Evolutionary conservation across 1,139 yeast species (phyloP).

Genomic region (Candida frijolesensis): DNA sequence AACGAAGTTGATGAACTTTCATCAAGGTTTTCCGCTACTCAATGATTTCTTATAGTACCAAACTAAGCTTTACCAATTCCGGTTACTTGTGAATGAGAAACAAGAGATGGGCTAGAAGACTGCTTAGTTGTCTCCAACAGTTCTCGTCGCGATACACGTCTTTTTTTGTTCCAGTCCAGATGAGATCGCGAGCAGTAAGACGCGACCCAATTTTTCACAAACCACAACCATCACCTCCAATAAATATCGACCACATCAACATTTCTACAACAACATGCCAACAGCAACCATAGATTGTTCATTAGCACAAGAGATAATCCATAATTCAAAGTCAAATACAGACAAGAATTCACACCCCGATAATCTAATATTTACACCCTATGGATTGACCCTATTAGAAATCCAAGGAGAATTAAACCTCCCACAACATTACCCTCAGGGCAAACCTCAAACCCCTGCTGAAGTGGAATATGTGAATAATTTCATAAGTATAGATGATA

Average conservation of each 20-base stretch:
- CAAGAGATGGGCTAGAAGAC: no score
- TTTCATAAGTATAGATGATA: conserved; percentile 36
- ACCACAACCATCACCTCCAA: neutral
- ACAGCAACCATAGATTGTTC: conserved; percentile 31
- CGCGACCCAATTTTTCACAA: neutral
- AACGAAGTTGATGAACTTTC: no score
- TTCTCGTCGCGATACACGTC: no score
- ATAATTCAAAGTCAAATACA: no score
- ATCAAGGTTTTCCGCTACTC: no score
- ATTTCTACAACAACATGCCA: conserved; percentile 22
- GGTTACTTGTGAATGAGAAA: no score
- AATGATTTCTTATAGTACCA: no score
- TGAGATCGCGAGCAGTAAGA: neutral
- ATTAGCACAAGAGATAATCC: conserved; percentile 24
- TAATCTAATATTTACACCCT: conserved; percentile 48
- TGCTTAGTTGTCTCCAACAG: no score
- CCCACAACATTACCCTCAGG: conserved; percentile 43
- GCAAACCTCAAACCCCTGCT: conserved; percentile 17
- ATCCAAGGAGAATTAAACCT: conserved; percentile 71
- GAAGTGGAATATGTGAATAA: conserved; percentile 27
- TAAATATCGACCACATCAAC: conserved; percentile 12
- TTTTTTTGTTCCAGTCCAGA: no score
- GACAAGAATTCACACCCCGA: conserved; percentile 10
- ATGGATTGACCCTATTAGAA: conserved; percentile 62
- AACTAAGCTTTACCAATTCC: no score